Conservation (phyloP, 2,329 filamentous ascomycete genomes). For the Ascochyta fabae region DNA sequence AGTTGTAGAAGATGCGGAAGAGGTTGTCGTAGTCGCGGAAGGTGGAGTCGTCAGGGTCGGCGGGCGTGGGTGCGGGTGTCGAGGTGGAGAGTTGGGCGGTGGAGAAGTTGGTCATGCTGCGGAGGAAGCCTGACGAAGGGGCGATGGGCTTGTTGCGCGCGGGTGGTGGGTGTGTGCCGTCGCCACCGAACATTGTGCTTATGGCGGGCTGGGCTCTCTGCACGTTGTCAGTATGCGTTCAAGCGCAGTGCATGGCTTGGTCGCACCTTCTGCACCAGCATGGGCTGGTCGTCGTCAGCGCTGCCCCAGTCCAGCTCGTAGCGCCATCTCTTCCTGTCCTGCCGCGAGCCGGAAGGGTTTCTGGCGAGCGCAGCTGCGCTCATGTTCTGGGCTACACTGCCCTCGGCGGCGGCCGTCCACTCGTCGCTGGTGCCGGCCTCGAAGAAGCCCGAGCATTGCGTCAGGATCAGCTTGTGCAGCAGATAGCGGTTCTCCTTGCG, state of each 20-base stretch:
- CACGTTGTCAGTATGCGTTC: slow-evolving; percentile 18
- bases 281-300: slow-evolving; percentile 76
- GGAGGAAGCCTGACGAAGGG: slow-evolving; percentile 76
- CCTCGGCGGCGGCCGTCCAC: slow-evolving; percentile 65
- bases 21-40: slow-evolving; percentile 94
- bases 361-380: slow-evolving; percentile 47
- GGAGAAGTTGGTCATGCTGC: slow-evolving; percentile 82
- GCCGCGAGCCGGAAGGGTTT: slow-evolving; percentile 48
- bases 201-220: slow-evolving; percentile 36
- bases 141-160: slow-evolving; percentile 68
- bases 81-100: slow-evolving; percentile 35
- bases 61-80: slow-evolving; percentile 50
- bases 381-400: slow-evolving; percentile 27
- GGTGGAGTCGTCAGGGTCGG: slow-evolving; percentile 72
- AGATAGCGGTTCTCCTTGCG: slow-evolving; percentile 82
- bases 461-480: slow-evolving; percentile 83
- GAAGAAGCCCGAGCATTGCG: slow-evolving; percentile 93
- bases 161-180: slow-evolving; percentile 50
- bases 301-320: slow-evolving; percentile 85
- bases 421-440: slow-evolving; percentile 82
- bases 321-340: slow-evolving; percentile 72
- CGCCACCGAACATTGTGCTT: slow-evolving; percentile 65
- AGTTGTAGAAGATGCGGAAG: slow-evolving; percentile 95
- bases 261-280: slow-evolving; percentile 80
- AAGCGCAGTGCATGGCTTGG: background rate